Evolutionary conservation across 805 yeast genomes (phyloP), one percentile per base, ranked within the genome.

Genomic region (Kluyveromyces nonfermentans): DNA sequence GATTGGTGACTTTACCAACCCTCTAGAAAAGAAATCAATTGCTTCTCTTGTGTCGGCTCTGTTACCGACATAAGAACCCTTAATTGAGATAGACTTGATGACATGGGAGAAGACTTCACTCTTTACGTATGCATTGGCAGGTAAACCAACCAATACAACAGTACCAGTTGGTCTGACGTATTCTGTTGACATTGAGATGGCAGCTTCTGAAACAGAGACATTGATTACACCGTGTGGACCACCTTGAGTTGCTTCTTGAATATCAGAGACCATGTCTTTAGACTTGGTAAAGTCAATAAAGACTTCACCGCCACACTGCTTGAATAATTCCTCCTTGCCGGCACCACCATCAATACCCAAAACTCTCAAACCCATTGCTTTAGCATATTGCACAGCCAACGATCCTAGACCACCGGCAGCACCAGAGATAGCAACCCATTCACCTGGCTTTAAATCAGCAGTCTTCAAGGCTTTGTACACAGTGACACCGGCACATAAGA

Each of bases 61-160:
- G 75, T 83, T 84, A 51, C 95, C 95, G 46, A 85, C 94, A 55
- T 83, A 83, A 22, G 93, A 83, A 49, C 90, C 94, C 60, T 72
- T 74, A 61, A 85, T 79, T 58, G 70, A 69, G 61, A 82, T 70
- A 34, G 85, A 76, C 64, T 74, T 82, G 50, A 82, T 78, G 44
- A 85, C 93, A 35, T 82, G 77, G 36, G 72, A 69, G 67, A 84
- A 81, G 40, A 85, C 82, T 40, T 76, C 71, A 15, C 85, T 76
- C 50, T 72, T 70, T 52, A 75, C 75, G 59, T 74, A 73, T 45
- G 90, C 87, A 54, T 78, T 77, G 10, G 87, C 85, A 50, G 95
- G 95, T 53, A 85, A 69, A 47, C 87, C 87, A 45, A 81, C 85
- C 50, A 72, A 68, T 36, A 74, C 82, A 55, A 81, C 82, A 42